Conservation (phyloP, 2,329 filamentous ascomycete genomes). For the Alternaria sp. region DNA sequence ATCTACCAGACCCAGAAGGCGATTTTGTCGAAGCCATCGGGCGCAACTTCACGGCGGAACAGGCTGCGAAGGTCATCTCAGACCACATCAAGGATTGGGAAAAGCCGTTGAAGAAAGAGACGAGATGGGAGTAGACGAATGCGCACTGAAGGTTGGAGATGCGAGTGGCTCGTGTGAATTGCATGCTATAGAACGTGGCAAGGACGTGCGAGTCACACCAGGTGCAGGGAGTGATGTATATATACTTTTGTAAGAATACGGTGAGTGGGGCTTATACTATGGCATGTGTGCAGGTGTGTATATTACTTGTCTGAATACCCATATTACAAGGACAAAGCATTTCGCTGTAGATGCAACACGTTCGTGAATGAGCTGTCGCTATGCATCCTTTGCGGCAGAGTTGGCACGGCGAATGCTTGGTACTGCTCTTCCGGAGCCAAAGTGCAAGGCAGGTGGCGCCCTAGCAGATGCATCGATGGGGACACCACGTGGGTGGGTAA, state of each 20-base stretch:
- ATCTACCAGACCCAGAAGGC: conserved; percentile 81
- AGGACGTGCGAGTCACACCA: neutral
- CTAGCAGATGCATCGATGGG: too few relatives aligned
- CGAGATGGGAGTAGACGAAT: conserved; percentile 32
- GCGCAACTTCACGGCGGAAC: conserved; percentile 87
- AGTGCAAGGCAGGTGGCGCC: too few relatives aligned
- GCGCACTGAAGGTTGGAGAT: neutral
- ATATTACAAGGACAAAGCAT: neutral
- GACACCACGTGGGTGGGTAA: too few relatives aligned
- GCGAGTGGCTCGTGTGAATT: neutral
- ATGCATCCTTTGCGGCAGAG: neutral
- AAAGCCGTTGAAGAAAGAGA: conserved; percentile 59
- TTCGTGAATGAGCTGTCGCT: neutral
- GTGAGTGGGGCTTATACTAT: conserved; percentile 1
- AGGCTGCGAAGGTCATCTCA: conserved; percentile 81
- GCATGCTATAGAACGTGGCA: neutral
- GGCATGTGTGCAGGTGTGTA: neutral
- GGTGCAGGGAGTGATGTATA: neutral
- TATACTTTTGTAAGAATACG: conserved; percentile 5
- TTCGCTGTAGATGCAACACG: neutral
- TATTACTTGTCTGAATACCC: neutral
- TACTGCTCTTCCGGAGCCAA: too few relatives aligned
- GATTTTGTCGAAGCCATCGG: conserved; percentile 98
- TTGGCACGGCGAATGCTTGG: too few relatives aligned
- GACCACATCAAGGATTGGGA: conserved; percentile 85